Percentiles rank a stretch among this genome's conserved stretches.
Evolutionary conservation across 495 filamentous ascomycete species (phyloP).

Genomic region (Parachaetomium inaequale): DNA sequence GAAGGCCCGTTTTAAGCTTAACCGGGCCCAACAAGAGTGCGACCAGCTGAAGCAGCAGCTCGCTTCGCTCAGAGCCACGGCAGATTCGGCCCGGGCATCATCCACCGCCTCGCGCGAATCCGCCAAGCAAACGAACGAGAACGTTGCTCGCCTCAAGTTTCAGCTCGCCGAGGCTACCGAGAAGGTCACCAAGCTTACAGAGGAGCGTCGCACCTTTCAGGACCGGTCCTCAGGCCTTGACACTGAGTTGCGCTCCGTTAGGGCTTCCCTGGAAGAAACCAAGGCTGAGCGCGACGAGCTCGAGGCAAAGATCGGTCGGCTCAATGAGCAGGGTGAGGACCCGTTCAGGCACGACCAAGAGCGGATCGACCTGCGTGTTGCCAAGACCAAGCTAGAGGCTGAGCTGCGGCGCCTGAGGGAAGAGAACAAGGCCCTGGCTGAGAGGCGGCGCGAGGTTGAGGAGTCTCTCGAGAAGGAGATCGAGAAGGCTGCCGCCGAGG

Average conservation of each 20-base stretch:
- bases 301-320: constrained; percentile 51
- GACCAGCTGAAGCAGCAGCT: constrained; percentile 52
- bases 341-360: constrained; percentile 59
- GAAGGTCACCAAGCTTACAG: constrained; percentile 40
- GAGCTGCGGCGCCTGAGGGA: constrained; percentile 57
- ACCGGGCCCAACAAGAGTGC: constrained; percentile 46
- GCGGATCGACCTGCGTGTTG: constrained; percentile 57
- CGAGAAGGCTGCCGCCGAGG: constrained; percentile 54
- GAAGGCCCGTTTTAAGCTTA: constrained; percentile 57
- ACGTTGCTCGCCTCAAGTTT: constrained; percentile 27
- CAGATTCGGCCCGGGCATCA: constrained; percentile 24
- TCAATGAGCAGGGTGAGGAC: constrained; percentile 49
- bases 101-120: constrained; percentile 25
- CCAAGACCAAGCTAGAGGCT: constrained; percentile 55
- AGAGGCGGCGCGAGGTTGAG: constrained; percentile 53
- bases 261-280: constrained; percentile 48
- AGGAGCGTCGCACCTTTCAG: constrained; percentile 59
- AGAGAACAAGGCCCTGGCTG: constrained; percentile 50
- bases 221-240: constrained; percentile 60
- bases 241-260: constrained; percentile 57
- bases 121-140: constrained; percentile 29
- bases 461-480: constrained; percentile 53
- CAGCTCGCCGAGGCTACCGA: constrained; percentile 37
- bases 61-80: constrained; percentile 22
- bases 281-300: constrained; percentile 65